These are phyloP conservation scores for Cercis canadensis DNA, from an alignment of 306 rosid genomes.

Conservation along the genomic window DNA sequence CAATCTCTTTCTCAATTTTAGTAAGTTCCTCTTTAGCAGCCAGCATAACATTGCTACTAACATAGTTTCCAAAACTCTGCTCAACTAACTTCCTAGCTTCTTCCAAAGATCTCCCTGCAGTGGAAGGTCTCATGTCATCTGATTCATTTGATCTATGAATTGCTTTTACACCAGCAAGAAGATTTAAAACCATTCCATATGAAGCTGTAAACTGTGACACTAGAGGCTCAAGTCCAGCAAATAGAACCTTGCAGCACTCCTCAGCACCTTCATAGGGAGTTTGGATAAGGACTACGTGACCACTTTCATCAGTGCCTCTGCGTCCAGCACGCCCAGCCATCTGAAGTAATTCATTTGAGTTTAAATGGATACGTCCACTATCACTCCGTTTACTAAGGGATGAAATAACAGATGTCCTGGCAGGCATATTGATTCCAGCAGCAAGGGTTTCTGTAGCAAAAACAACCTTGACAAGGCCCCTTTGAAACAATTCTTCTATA, in stretches of 20 bases:
- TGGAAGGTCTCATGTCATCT: constrained; percentile 50
- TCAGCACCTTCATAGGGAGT: constrained; percentile 92
- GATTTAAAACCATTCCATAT: constrained; percentile 97
- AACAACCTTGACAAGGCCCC: constrained; percentile 94
- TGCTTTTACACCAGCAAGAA: constrained; percentile 85
- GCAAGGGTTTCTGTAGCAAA: constrained; percentile 98
- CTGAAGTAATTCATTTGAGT: constrained; percentile 91
- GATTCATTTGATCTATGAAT: constrained; percentile 64
- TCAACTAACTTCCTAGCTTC: constrained; percentile 97
- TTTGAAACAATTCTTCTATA: constrained; percentile 90
- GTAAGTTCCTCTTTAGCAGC: constrained; percentile 90
- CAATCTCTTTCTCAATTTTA: constrained; percentile 75
- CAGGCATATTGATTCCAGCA: constrained; percentile 99
- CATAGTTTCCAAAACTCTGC: constrained; percentile 98
- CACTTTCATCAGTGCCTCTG: constrained; percentile 84
- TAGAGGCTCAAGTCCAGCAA: constrained; percentile 89
- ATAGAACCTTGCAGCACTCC: constrained; percentile 90
- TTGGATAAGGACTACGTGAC: constrained; percentile 90
- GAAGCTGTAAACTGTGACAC: constrained; percentile 98
- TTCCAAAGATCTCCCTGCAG: constrained; percentile 75
- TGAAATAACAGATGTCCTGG: constrained; percentile 89
- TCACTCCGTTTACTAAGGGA: constrained; percentile 89
- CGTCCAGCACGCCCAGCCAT: constrained; percentile 99
- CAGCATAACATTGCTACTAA: constrained; percentile 93
- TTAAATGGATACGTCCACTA: constrained; percentile 67